phyloP scores from a whole-genome alignment of 176 grass and related monocot genomes.

The Poa pratensis region DNA sequence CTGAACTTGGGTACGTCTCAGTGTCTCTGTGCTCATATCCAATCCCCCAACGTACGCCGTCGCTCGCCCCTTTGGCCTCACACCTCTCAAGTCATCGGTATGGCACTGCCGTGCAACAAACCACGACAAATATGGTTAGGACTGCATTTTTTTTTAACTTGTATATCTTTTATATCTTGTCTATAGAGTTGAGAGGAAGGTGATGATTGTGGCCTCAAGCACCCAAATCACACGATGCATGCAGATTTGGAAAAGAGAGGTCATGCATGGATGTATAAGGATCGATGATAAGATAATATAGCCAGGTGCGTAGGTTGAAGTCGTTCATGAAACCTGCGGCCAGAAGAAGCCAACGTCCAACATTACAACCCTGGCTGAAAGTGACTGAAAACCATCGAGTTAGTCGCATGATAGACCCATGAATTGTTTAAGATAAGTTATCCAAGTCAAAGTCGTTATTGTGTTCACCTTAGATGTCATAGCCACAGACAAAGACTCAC shows the following conservation, averaged over 20 bases:
- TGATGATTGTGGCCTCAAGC: no score
- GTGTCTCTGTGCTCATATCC: no score
- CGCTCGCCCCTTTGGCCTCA: no score
- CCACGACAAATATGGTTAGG: no score
- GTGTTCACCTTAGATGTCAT: neutral
- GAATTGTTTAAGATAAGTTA: neutral
- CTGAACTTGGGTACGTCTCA: no score
- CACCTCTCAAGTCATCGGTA: no score
- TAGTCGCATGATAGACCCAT: neutral
- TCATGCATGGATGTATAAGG: neutral
- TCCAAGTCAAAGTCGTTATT: constrained; percentile 29
- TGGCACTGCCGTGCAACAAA: no score
- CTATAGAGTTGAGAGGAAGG: no score
- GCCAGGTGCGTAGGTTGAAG: neutral
- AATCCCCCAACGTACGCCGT: no score
- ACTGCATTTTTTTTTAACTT: no score
- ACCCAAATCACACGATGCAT: neutral
- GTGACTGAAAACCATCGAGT: constrained; percentile 1
- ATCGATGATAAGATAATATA: constrained; percentile 36
- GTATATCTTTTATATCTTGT: no score
- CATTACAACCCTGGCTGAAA: constrained; percentile 14
- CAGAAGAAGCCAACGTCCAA: constrained; percentile 10
- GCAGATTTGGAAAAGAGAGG: constrained; percentile 27
- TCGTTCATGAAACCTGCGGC: constrained; percentile 21
- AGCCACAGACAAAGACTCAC: constrained; percentile 30